These are phyloP conservation scores for Isatis tinctoria DNA, from an alignment of 345 rosid species.

Conservation along the genomic window DNA sequence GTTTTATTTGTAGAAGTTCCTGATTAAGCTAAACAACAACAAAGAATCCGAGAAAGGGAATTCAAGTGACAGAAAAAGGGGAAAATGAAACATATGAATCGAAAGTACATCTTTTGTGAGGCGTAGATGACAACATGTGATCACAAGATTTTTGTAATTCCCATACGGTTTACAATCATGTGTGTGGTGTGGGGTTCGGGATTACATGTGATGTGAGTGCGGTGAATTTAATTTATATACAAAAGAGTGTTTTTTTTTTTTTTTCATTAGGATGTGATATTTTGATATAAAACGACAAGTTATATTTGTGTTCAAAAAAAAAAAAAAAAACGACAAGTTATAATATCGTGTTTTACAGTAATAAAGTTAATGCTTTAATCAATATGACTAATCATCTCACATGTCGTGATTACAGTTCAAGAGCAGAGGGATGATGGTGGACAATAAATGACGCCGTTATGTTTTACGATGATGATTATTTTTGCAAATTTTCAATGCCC, in stretches of 20 bases:
- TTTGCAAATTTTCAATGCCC: neutral
- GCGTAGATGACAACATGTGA: slow-evolving; percentile 29
- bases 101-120: neutral
- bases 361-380: neutral
- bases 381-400: slow-evolving; percentile 5
- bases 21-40: slow-evolving; percentile 10
- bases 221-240: neutral
- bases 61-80: neutral
- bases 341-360: neutral
- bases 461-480: neutral
- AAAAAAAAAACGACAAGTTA: neutral
- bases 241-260: neutral
- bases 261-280: neutral
- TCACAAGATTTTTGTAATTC: neutral
- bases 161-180: slow-evolving; percentile 11
- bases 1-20: neutral
- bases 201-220: slow-evolving; percentile 18
- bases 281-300: neutral
- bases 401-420: slow-evolving; percentile 3
- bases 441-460: neutral
- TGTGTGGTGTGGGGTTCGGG: slow-evolving; percentile 25
- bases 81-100: neutral
- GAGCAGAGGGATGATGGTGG: neutral
- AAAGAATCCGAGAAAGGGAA: neutral
- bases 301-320: neutral